phyloP scores from a whole-genome alignment of 1,284 basidiomycete species.

The Apiotrichum porosum region DNA sequence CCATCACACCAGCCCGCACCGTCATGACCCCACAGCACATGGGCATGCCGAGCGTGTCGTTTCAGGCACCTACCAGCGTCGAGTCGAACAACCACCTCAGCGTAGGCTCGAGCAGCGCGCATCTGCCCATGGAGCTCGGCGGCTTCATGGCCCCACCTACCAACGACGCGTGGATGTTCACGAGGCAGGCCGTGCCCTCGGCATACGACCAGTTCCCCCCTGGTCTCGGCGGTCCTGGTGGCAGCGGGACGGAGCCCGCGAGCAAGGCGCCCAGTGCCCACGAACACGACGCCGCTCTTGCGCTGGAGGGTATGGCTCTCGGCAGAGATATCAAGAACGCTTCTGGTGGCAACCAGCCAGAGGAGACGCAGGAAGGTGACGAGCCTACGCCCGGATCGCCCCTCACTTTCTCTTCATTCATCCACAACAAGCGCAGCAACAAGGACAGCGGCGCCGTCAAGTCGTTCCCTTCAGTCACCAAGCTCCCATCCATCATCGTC shows the following conservation, averaged over 20 bases:
- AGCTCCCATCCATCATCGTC: constrained; percentile 12
- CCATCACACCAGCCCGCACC: neutral
- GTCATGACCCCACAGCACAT: neutral
- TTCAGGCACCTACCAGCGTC: no score
- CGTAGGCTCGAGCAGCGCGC: no score
- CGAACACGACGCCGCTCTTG: constrained; percentile 18
- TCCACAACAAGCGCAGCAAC: constrained; percentile 13
- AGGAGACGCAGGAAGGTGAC: neutral
- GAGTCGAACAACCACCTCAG: neutral
- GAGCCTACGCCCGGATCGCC: constrained; percentile 16
- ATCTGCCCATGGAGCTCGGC: neutral
- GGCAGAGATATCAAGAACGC: constrained; percentile 12
- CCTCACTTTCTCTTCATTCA: constrained; percentile 15
- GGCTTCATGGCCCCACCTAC: neutral
- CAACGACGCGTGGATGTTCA: constrained; percentile 2
- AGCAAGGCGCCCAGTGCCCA: constrained; percentile 17
- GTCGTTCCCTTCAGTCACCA: constrained; percentile 10
- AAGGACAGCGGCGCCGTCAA: constrained; percentile 7
- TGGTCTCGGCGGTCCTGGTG: no score
- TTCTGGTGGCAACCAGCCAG: neutral
- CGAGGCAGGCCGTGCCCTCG: neutral
- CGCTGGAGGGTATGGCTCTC: constrained; percentile 22
- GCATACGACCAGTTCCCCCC: neutral
- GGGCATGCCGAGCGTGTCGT: neutral
- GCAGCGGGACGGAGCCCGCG: constrained; percentile 3